Percentiles rank a stretch among this genome's conserved stretches.
Evolutionary conservation across 1,284 basidiomycete species (phyloP).

Genomic region (Hypsizygus ulmarius): DNA sequence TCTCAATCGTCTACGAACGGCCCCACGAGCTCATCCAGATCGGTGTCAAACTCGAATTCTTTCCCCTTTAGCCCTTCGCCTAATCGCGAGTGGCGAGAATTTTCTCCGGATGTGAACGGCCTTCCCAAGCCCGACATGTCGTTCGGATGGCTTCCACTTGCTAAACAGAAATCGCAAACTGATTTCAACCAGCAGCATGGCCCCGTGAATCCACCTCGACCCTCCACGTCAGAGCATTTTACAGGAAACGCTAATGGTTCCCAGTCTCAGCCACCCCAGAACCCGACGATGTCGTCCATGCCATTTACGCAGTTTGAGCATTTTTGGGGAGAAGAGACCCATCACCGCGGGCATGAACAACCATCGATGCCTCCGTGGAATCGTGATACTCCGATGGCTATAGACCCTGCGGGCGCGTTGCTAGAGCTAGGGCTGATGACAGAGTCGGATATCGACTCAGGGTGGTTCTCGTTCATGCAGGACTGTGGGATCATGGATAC

Average conservation of each 20-base stretch:
- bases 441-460: constrained; percentile 41
- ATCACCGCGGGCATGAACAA: too few species aligned
- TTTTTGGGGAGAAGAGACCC: neutral
- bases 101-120: constrained; percentile 12
- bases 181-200: constrained; percentile 4
- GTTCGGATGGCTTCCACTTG: constrained; percentile 18
- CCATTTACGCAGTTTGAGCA: neutral
- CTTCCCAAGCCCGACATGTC: constrained; percentile 18
- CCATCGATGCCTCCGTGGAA: neutral
- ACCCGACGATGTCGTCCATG: neutral
- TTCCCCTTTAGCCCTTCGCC: neutral
- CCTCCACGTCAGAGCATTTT: too few species aligned
- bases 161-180: neutral
- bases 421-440: constrained; percentile 39
- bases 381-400: constrained; percentile 4
- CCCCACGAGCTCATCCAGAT: neutral
- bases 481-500: constrained; percentile 44
- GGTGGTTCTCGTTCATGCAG: constrained; percentile 43
- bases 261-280: neutral
- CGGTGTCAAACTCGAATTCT: constrained; percentile 2
- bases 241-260: too few species aligned
- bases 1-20: constrained; percentile 4
- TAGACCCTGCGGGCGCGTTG: constrained; percentile 24
- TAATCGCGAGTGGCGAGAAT: constrained; percentile 8
- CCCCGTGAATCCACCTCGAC: neutral